Evolutionary conservation across 495 filamentous ascomycete genomes (phyloP).

Genomic region (Umbilicaria muhlenbergii): DNA sequence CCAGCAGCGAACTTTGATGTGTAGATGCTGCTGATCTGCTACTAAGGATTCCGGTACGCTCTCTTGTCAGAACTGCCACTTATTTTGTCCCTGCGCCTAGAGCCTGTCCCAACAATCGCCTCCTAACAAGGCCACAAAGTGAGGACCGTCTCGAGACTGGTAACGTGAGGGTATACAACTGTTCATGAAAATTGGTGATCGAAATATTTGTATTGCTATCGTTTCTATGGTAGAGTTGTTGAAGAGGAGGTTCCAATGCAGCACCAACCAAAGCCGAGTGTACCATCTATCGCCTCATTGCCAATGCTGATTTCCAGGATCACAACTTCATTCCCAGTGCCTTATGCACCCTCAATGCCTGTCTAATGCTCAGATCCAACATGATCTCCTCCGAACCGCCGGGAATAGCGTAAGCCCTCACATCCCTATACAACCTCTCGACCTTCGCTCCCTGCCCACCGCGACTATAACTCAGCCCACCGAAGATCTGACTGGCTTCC

Average conservation of each 20-base stretch:
- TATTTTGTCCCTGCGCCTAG: too few relatives aligned
- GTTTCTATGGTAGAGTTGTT: too few relatives aligned
- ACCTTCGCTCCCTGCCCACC: constrained; percentile 95
- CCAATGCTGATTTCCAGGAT: constrained; percentile 1
- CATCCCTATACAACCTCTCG: constrained; percentile 87
- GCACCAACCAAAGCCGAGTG: not conserved
- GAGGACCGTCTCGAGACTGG: too few relatives aligned
- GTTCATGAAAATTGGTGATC: too few relatives aligned
- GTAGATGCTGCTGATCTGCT: too few relatives aligned
- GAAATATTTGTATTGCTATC: too few relatives aligned
- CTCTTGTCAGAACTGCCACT: too few relatives aligned
- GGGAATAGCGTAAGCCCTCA: constrained; percentile 95
- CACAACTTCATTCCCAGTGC: constrained; percentile 94
- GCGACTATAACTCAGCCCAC: constrained; percentile 80
- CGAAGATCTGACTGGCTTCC: constrained; percentile 95
- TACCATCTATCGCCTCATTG: not conserved
- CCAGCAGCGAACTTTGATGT: too few relatives aligned
- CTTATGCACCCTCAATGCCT: constrained; percentile 79
- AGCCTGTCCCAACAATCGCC: too few relatives aligned
- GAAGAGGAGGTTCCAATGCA: not conserved
- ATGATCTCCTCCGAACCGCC: constrained; percentile 98
- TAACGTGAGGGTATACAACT: too few relatives aligned
- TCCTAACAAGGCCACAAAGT: too few relatives aligned
- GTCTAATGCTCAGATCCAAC: constrained; percentile 90
- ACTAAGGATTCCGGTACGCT: too few relatives aligned